Conservation (phyloP, 1,139 yeast species). For the Blastobotrys illinoisensis region DNA sequence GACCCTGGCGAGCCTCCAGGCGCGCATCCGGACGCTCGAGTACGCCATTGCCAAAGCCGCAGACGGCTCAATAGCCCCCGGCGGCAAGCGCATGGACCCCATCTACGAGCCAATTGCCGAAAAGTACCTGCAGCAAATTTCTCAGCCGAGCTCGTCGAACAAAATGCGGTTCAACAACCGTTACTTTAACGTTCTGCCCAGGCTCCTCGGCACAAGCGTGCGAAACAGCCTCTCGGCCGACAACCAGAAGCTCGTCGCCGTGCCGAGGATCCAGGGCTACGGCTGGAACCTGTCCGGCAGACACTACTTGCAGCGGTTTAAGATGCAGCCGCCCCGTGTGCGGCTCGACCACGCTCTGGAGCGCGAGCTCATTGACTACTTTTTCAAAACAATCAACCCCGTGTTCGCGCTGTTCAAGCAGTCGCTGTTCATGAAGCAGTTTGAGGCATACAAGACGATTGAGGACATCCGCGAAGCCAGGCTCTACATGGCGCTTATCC, state of each 20-base stretch:
- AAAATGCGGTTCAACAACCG: slow-evolving; percentile 47
- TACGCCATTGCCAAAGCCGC: neutral
- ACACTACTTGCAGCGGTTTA: slow-evolving; percentile 41
- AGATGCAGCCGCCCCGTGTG: slow-evolving; percentile 30
- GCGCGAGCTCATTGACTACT: slow-evolving; percentile 38
- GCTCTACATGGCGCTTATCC: slow-evolving; percentile 49
- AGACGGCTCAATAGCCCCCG: neutral
- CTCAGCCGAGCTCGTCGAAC: neutral
- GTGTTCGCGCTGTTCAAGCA: slow-evolving; percentile 51
- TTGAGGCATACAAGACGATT: slow-evolving; percentile 34
- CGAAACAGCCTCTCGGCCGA: slow-evolving; percentile 39
- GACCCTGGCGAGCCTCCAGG: neutral
- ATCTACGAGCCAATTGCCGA: neutral
- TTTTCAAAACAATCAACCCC: slow-evolving; percentile 48
- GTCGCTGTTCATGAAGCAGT: slow-evolving; percentile 49
- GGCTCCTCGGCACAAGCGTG: slow-evolving; percentile 41
- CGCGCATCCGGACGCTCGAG: neutral
- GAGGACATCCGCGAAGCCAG: slow-evolving; percentile 28
- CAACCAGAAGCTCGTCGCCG: slow-evolving; percentile 36
- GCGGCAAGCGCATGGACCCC: neutral
- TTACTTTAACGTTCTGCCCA: slow-evolving; percentile 46
- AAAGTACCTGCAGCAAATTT: neutral
- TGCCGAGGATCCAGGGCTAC: slow-evolving; percentile 54
- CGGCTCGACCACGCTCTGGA: slow-evolving; percentile 14
- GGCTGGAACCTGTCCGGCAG: slow-evolving; percentile 64